Conservation (phyloP, 257 asterid species). For the Thymus quinquecostatus region DNA sequence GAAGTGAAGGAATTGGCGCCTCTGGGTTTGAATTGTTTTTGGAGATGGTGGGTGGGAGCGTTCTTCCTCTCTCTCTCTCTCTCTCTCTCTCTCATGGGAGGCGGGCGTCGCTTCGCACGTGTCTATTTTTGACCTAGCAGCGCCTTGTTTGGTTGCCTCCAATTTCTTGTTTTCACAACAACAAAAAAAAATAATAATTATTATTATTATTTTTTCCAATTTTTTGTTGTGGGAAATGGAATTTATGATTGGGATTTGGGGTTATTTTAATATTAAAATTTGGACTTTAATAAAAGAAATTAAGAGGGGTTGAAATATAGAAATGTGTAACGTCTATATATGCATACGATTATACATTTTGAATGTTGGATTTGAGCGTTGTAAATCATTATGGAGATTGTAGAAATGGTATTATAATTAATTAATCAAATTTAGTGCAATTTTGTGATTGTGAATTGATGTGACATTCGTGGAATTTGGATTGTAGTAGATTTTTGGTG, state of each 20-base stretch:
- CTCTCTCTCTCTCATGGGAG: no score
- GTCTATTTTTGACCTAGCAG: slow-evolving; percentile 30
- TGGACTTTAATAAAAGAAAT: no score
- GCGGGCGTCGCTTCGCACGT: slow-evolving; percentile 5
- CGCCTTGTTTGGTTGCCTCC: background rate
- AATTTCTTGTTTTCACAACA: background rate
- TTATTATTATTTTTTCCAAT: background rate
- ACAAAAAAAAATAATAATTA: no score
- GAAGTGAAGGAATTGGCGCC: slow-evolving; percentile 69
- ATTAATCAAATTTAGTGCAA: background rate
- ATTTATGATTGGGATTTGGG: no score
- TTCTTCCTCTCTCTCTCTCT: no score
- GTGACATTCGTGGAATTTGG: background rate
- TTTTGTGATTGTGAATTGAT: background rate
- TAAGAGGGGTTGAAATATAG: no score
- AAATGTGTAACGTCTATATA: no score
- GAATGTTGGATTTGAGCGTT: background rate
- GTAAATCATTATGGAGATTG: background rate
- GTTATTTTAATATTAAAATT: no score
- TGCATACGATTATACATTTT: background rate
- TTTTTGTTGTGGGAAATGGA: background rate
- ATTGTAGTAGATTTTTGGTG: background rate
- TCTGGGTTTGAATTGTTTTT: slow-evolving; percentile 33
- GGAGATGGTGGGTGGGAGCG: slow-evolving; percentile 1
- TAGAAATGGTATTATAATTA: background rate